These are phyloP conservation scores for Cyberlindnera subsufficiens DNA, from an alignment of 805 yeast genomes.

Conservation along the genomic window DNA sequence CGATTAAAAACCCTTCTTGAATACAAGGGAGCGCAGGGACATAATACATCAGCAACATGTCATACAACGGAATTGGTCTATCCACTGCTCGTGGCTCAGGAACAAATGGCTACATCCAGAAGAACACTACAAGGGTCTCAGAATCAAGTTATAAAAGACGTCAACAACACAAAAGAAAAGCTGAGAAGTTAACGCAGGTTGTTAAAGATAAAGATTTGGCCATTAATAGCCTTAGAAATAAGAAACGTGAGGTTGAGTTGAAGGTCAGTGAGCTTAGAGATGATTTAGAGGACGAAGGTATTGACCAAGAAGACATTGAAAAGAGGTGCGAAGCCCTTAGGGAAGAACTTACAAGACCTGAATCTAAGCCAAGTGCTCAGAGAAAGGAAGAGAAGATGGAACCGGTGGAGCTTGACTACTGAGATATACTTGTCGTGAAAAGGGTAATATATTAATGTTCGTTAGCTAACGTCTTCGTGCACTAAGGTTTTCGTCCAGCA, in stretches of 20 bases:
- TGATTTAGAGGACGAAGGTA: constrained; percentile 40
- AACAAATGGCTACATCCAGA: constrained; percentile 56
- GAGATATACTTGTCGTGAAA: background rate
- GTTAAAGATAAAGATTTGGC: constrained; percentile 16
- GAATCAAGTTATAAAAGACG: constrained; percentile 35
- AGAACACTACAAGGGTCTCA: constrained; percentile 29
- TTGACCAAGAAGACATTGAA: constrained; percentile 33
- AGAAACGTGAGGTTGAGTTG: constrained; percentile 24
- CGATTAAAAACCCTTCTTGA: no score
- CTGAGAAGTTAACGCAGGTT: constrained; percentile 5
- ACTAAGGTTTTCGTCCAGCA: background rate
- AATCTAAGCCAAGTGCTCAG: background rate
- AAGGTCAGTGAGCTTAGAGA: constrained; percentile 47
- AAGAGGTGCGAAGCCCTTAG: constrained; percentile 25
- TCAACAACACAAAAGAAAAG: constrained; percentile 18
- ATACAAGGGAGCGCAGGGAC: background rate
- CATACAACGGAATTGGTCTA: constrained; percentile 54
- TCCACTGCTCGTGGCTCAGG: constrained; percentile 55
- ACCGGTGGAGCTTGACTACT: background rate
- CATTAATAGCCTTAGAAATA: constrained; percentile 18
- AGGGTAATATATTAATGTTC: constrained; percentile 1
- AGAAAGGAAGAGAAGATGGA: background rate
- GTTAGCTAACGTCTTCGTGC: background rate
- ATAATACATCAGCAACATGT: constrained; percentile 29
- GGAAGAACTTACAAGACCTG: constrained; percentile 12